These are phyloP conservation scores for Pestalotiopsis sp. DNA, from an alignment of 2,329 filamentous ascomycete genomes.

Conservation along the genomic window DNA sequence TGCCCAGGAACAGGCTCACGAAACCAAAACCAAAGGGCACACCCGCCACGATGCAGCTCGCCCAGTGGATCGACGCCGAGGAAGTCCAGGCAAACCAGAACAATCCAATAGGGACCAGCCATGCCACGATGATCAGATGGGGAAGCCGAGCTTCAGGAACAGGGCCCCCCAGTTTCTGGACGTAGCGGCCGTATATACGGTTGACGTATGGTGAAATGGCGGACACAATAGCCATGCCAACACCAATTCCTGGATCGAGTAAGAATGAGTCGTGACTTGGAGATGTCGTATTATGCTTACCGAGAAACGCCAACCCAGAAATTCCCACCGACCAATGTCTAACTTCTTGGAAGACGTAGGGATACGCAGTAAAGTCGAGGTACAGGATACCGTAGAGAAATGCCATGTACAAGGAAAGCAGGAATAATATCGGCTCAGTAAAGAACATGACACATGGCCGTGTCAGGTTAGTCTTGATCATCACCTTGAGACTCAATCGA, in stretches of 20 bases:
- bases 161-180: not conserved
- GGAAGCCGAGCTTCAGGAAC: conserved; percentile 12
- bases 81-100: conserved; percentile 13
- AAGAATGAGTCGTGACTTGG: conserved; percentile 1
- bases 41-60: not conserved
- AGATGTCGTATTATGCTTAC: not conserved
- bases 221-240: conserved; percentile 37
- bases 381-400: conserved; percentile 52
- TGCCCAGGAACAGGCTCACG: conserved; percentile 24
- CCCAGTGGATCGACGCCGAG: not conserved
- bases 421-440: conserved; percentile 49
- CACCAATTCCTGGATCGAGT: conserved; percentile 32
- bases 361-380: conserved; percentile 48
- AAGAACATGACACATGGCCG: conserved; percentile 45
- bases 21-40: conserved; percentile 14
- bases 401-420: conserved; percentile 45
- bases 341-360: conserved; percentile 45
- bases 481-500: conserved; percentile 21
- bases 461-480: conserved; percentile 24
- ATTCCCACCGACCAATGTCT: conserved; percentile 43
- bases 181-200: conserved; percentile 22
- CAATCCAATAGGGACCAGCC: conserved; percentile 7
- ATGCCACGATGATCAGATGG: conserved; percentile 2
- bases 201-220: conserved; percentile 9
- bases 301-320: conserved; percentile 47